Conservation (phyloP, 495 filamentous ascomycete genomes). For the Penicillium maclennaniae region DNA sequence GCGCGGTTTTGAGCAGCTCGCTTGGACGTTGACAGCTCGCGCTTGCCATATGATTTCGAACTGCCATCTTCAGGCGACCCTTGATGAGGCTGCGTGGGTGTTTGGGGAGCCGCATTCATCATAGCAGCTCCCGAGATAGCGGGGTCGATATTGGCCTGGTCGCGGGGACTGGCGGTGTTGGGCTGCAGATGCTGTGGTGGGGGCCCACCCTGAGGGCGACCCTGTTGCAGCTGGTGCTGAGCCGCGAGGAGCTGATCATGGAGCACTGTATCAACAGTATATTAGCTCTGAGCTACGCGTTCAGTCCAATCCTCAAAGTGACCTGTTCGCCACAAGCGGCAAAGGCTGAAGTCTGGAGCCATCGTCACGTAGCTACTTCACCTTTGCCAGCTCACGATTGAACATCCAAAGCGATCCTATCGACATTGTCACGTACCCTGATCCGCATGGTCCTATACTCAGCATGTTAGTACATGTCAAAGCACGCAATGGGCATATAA, state of each 20-base stretch:
- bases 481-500: neutral
- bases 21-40: slow-evolving; percentile 91
- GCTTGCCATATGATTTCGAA: slow-evolving; percentile 61
- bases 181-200: slow-evolving; percentile 43
- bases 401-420: neutral
- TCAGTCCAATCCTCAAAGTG: neutral
- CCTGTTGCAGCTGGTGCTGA: slow-evolving; percentile 42
- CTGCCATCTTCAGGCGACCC: slow-evolving; percentile 32
- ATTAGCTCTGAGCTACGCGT: slow-evolving; percentile 13
- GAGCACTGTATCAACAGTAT: slow-evolving; percentile 37
- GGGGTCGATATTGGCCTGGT: slow-evolving; percentile 51
- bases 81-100: slow-evolving; percentile 32
- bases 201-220: slow-evolving; percentile 34
- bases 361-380: neutral
- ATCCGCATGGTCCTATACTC: slow-evolving; percentile 46
- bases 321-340: neutral
- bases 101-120: slow-evolving; percentile 37
- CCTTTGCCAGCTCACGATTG: neutral
- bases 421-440: slow-evolving; percentile 43
- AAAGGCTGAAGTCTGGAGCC: neutral
- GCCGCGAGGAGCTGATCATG: slow-evolving; percentile 53
- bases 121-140: slow-evolving; percentile 47
- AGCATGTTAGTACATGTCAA: slow-evolving; percentile 12
- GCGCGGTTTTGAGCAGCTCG: slow-evolving; percentile 95
- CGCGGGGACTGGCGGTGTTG: slow-evolving; percentile 41